Percentiles rank a stretch among this genome's conserved stretches.
Conservation (phyloP, 352 stramenopile species). For the Phytophthora sp. region DNA sequence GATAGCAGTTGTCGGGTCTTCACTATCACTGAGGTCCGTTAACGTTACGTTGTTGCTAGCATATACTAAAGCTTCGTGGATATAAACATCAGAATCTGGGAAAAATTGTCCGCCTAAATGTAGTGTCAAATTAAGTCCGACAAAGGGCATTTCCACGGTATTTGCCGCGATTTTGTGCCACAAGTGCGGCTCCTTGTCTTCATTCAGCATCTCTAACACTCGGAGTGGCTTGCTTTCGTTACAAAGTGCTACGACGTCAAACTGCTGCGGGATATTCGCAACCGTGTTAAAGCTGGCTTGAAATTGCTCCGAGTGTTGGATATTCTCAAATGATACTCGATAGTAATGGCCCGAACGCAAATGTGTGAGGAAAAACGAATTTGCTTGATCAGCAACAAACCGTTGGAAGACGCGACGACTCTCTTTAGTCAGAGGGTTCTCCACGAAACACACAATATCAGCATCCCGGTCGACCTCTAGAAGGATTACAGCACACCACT, state of each 20-base stretch:
- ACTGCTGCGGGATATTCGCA: constrained; percentile 29
- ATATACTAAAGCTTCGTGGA: constrained; percentile 35
- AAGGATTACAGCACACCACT: constrained; percentile 58
- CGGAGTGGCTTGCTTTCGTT: constrained; percentile 29
- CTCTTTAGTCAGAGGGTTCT: constrained; percentile 57
- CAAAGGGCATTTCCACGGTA: constrained; percentile 41
- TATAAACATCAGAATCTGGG: constrained; percentile 37
- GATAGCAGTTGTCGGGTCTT: neutral
- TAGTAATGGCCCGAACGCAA: constrained; percentile 67
- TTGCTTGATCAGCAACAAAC: constrained; percentile 48
- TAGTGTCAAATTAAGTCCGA: constrained; percentile 49
- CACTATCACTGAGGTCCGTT: neutral
- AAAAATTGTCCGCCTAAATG: constrained; percentile 63
- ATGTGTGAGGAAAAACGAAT: constrained; percentile 73
- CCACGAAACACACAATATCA: constrained; percentile 59
- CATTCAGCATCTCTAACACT: neutral
- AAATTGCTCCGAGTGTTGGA: constrained; percentile 46
- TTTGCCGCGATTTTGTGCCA: constrained; percentile 43
- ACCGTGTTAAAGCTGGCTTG: constrained; percentile 60
- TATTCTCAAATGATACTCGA: constrained; percentile 50
- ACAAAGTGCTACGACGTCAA: constrained; percentile 50
- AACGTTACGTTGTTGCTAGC: constrained; percentile 18
- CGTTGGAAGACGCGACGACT: constrained; percentile 53
- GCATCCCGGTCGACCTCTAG: constrained; percentile 68
- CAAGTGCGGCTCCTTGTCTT: constrained; percentile 8